Base-by-base conservation (phyloP, 2,329 filamentous ascomycete genomes). In the Tetracladium maxilliforme region DNA sequence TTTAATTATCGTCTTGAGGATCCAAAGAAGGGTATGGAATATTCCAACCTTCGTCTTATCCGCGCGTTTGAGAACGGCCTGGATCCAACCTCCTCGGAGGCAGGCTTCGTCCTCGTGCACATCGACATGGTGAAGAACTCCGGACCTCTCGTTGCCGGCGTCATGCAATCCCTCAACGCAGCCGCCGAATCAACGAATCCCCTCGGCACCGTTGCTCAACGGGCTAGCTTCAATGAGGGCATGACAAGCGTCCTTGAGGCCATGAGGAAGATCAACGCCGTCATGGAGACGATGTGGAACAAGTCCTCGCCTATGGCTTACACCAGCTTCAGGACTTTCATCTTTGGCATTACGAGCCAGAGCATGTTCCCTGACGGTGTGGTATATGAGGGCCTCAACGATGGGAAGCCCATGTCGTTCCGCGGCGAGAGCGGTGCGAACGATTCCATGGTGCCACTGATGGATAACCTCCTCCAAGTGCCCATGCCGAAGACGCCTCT, bases 101-200 rank as follows among this genome's bases (percentile, higher is more conserved):
- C 87, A 1, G 87, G 87, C 24, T 94, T 95, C 47, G 83, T 94
- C n/a, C 67, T 94, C 9, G 86, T 90, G 5, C 87, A 94, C 49
- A 74, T 95, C 25, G 83, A 92, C 51, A 95, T 94, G 86, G 87
- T 93, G 24, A 75, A 74, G 45, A 72, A 92, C 50, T 86, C 84
- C 1, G 77, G 77, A 1, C 68, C 71, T 1, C 61, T 95, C 2
- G 72, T 94, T 23, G 64, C 69, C 21, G 82, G 82, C 16, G 69
- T 73, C 4, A 62, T 82, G 23, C 61, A 70, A 25, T 67, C 76
- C 25, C 61, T 92, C 14, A 64, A 76, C 25, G 58, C 58, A 6
- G 51, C 64, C 16, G 55, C 62, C n/a, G 42, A 37, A 5, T n/a
- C n/a, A n/a, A n/a, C n/a, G n/a, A n/a, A n/a, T n/a, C n/a, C n/a